phyloP scores from a whole-genome alignment of 306 rosid species.

The Lithocarpus polystachyus region DNA sequence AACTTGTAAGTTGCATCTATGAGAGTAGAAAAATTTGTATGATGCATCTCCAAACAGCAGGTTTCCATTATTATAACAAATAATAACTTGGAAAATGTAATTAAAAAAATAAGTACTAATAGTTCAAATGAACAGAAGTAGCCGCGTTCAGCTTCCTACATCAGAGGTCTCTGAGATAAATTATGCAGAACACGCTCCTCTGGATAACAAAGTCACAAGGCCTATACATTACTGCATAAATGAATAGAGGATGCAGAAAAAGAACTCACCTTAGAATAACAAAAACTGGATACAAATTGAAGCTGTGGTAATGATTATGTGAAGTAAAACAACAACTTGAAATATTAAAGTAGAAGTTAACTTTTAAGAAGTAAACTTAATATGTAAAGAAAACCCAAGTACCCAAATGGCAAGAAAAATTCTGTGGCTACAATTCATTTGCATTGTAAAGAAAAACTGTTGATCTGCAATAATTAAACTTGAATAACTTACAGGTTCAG shows the following conservation, averaged over 20 bases:
- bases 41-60: too few species aligned
- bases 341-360: constrained; percentile 21
- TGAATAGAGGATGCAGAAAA: background rate
- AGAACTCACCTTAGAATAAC: constrained; percentile 76
- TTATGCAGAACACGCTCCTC: background rate
- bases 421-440: constrained; percentile 1
- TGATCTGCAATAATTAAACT: background rate
- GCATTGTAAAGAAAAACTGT: constrained; percentile 7
- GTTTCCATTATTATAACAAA: too few species aligned
- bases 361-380: background rate
- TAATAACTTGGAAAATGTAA: too few species aligned
- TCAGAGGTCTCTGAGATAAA: background rate
- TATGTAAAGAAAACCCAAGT: constrained; percentile 4
- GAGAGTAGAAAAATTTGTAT: too few species aligned
- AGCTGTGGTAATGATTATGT: constrained; percentile 53
- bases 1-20: too few species aligned
- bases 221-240: background rate
- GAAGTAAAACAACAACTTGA: constrained; percentile 70
- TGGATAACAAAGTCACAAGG: background rate
- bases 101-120: too few species aligned
- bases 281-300: constrained; percentile 59
- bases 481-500: constrained; percentile 63
- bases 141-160: background rate
- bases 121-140: too few species aligned
- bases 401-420: background rate